Conservation (phyloP, 805 yeast genomes). For the Ogataea thermomethanolica region DNA sequence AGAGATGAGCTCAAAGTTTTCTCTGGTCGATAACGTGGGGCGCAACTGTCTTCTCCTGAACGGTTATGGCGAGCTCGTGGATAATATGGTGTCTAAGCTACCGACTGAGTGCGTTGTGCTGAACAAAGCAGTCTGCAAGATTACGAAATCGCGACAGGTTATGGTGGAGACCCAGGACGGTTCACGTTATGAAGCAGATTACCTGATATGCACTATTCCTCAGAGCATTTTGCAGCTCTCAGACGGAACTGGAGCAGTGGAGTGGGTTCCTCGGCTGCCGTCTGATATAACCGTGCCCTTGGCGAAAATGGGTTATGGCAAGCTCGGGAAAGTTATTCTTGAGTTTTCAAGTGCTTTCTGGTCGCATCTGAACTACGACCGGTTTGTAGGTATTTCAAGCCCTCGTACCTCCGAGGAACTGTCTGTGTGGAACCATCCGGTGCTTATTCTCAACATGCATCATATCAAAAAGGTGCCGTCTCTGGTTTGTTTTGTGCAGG, state of each 20-base stretch:
- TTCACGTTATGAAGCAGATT: conserved; percentile 41
- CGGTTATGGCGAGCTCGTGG: conserved; percentile 54
- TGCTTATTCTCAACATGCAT: conserved; percentile 58
- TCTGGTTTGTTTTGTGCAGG: conserved; percentile 64
- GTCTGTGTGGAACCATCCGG: conserved; percentile 55
- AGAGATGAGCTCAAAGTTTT: conserved; percentile 61
- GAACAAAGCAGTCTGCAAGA: conserved; percentile 39
- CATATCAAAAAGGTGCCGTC: conserved; percentile 47
- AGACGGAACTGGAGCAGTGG: conserved; percentile 42
- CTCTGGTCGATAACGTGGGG: conserved; percentile 70
- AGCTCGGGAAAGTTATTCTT: conserved; percentile 68
- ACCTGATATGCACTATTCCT: conserved; percentile 72
- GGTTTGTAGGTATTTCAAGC: conserved; percentile 44
- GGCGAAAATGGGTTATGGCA: conserved; percentile 53
- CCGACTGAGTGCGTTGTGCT: conserved; percentile 39
- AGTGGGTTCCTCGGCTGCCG: conserved; percentile 57
- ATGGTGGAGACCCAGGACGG: conserved; percentile 37
- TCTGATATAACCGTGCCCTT: conserved; percentile 41
- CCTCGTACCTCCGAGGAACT: conserved; percentile 25
- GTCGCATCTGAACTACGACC: conserved; percentile 46
- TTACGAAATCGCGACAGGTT: conserved; percentile 31
- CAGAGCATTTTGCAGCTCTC: conserved; percentile 58
- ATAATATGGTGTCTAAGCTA: conserved; percentile 39
- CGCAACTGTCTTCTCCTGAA: conserved; percentile 67
- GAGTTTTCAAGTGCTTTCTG: conserved; percentile 66